Evolutionary conservation across 202 grass and related monocot genomes (phyloP).

Genomic region (Eragrostis tef): DNA sequence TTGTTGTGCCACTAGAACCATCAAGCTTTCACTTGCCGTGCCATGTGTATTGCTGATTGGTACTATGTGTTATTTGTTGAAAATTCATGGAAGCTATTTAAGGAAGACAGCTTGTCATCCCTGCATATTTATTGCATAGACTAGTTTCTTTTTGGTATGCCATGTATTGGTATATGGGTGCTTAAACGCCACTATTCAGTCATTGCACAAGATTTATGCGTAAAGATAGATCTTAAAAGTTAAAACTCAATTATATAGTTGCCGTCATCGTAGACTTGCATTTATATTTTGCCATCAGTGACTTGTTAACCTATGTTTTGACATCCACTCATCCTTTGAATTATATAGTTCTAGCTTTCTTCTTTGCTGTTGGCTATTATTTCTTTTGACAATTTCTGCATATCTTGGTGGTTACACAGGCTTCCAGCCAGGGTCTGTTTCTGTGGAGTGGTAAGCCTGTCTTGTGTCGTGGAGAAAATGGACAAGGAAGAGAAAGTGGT

Average conservation of each 20-base stretch:
- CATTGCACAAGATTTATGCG: background rate
- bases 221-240: background rate
- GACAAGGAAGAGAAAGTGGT: constrained; percentile 46
- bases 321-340: background rate
- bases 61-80: background rate
- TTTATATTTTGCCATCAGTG: constrained; percentile 26
- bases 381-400: constrained; percentile 7
- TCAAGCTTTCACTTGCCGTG: constrained; percentile 6
- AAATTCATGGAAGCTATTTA: background rate
- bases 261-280: background rate
- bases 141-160: constrained; percentile 28
- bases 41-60: constrained; percentile 4
- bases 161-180: background rate
- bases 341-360: background rate
- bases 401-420: constrained; percentile 25
- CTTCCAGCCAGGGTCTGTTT: constrained; percentile 12
- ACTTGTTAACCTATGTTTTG: constrained; percentile 4
- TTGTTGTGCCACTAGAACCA: background rate
- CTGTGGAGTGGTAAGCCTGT: constrained; percentile 21
- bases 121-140: background rate
- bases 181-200: constrained; percentile 15
- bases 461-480: constrained; percentile 38
- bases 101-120: background rate
- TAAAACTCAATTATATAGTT: background rate
- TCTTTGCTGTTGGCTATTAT: background rate